Evolutionary conservation across 148 eudicot species (phyloP).

Genomic region (Rhododendron mucronatum): DNA sequence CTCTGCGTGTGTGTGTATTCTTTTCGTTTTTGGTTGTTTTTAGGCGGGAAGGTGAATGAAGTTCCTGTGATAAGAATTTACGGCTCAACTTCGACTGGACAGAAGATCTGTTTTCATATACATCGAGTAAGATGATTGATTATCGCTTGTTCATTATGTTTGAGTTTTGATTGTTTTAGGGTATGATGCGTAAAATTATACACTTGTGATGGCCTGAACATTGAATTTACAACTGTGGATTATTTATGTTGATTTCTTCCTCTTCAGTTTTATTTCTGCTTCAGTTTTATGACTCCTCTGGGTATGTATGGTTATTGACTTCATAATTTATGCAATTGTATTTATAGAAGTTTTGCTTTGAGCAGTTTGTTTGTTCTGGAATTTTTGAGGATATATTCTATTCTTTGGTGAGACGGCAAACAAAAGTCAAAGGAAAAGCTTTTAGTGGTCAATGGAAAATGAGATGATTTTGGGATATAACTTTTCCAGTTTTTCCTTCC

Average conservation of each 20-base stretch:
- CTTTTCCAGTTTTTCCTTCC: neutral
- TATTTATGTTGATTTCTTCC: neutral
- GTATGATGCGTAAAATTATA: neutral
- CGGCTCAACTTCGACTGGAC: conserved; percentile 86
- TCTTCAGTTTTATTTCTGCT: neutral
- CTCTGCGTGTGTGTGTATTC: no score
- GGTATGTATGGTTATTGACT: neutral
- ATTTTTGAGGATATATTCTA: neutral
- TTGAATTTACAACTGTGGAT: neutral
- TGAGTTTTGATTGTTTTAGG: neutral
- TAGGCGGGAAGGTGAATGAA: conserved; percentile 82
- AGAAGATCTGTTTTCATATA: conserved; percentile 81
- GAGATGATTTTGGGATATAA: neutral
- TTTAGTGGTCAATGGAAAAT: neutral
- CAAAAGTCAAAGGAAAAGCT: neutral
- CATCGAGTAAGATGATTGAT: conserved; percentile 51
- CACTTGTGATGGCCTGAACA: neutral
- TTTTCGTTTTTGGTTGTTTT: neutral
- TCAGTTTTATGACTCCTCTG: neutral
- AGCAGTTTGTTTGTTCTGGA: neutral
- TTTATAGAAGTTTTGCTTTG: neutral
- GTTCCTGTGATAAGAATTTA: conserved; percentile 88
- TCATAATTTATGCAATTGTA: neutral
- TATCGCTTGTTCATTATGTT: no score
- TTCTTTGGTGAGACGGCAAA: neutral